A percentile compares a stretch with the other conserved stretches of the same genome.
phyloP scores from a whole-genome alignment of 1,139 yeast genomes.

The Scheffersomyces lignicola region DNA sequence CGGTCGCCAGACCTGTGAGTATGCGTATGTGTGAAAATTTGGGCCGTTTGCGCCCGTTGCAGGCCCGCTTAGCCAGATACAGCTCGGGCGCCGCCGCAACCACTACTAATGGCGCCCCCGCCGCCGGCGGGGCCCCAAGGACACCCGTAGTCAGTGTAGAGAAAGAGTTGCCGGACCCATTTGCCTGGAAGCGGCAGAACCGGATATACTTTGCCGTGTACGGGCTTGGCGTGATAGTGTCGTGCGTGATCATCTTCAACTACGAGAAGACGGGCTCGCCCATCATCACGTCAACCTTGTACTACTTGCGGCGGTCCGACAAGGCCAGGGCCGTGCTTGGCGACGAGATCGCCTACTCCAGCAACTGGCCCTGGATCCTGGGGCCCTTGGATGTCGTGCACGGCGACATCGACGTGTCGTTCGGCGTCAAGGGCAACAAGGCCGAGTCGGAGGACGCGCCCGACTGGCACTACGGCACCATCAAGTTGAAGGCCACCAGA shows the following conservation, averaged over 20 bases:
- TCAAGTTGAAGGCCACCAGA: constrained; percentile 61
- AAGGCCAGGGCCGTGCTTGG: constrained; percentile 69
- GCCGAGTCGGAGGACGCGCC: constrained; percentile 11
- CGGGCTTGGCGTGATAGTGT: constrained; percentile 60
- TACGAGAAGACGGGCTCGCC: constrained; percentile 92
- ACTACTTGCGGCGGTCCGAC: constrained; percentile 78
- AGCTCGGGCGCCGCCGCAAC: not conserved
- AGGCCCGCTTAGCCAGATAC: constrained; percentile 7
- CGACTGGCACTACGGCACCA: constrained; percentile 35
- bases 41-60: no score
- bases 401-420: constrained; percentile 74
- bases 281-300: constrained; percentile 81
- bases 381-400: constrained; percentile 83
- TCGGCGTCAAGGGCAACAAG: constrained; percentile 66
- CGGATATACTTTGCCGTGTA: constrained; percentile 60
- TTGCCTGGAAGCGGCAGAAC: constrained; percentile 51
- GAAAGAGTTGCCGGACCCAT: constrained; percentile 74
- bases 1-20: no score
- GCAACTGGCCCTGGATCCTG: constrained; percentile 83
- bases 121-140: not conserved
- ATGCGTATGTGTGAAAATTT: no score
- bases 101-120: constrained; percentile 6
- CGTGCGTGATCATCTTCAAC: constrained; percentile 77
- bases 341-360: constrained; percentile 66
- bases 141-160: constrained; percentile 56